Evolutionary conservation across 345 rosid genomes (phyloP).

Genomic region (Melaleuca quinquenervia): DNA sequence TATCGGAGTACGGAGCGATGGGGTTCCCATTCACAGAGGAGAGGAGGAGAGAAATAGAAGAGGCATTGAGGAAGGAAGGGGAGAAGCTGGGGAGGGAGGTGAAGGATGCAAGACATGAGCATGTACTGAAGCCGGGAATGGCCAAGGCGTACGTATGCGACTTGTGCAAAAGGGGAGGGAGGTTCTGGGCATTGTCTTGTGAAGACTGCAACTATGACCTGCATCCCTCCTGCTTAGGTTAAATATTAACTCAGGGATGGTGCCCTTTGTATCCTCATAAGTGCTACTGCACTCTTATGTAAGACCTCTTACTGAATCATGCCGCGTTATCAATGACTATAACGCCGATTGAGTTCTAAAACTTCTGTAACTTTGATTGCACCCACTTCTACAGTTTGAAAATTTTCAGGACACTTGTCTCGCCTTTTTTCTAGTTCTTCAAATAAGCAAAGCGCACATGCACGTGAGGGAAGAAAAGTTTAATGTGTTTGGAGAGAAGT

Average conservation of each 20-base stretch:
- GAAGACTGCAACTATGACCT: slow-evolving; percentile 67
- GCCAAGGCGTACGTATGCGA: slow-evolving; percentile 70
- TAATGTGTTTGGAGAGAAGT: neutral
- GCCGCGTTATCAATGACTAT: too few relatives aligned
- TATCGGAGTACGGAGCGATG: slow-evolving; percentile 52
- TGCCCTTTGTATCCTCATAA: too few relatives aligned
- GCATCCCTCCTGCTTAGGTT: slow-evolving; percentile 58
- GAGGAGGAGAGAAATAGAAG: slow-evolving; percentile 43
- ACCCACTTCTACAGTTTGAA: too few relatives aligned
- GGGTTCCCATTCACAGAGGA: slow-evolving; percentile 59
- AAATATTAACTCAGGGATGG: neutral
- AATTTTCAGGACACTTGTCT: too few relatives aligned
- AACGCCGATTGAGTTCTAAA: too few relatives aligned
- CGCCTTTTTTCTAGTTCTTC: neutral
- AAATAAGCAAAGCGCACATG: neutral
- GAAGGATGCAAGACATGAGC: slow-evolving; percentile 51
- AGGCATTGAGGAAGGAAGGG: slow-evolving; percentile 45
- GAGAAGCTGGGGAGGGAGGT: slow-evolving; percentile 46
- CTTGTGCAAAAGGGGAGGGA: slow-evolving; percentile 44
- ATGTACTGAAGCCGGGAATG: slow-evolving; percentile 61
- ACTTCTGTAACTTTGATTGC: too few relatives aligned
- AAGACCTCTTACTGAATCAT: too few relatives aligned
- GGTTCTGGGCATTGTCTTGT: slow-evolving; percentile 79
- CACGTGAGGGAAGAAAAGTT: neutral
- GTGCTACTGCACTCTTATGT: too few relatives aligned